Base-by-base conservation (phyloP, 2,329 filamentous ascomycete genomes). In the Aspergillus tamarii region DNA sequence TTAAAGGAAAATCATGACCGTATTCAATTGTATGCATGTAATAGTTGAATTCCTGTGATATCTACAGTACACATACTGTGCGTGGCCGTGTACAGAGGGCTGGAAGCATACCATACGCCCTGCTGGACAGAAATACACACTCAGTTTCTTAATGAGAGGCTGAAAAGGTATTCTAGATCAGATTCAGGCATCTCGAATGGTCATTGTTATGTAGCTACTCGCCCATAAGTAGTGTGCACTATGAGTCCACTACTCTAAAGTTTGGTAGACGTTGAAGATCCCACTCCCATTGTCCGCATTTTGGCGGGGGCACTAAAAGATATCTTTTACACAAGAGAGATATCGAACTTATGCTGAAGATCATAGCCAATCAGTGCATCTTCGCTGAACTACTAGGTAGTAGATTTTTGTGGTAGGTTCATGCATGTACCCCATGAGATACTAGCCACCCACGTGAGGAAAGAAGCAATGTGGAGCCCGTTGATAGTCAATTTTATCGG, bases 381-480 rank as follows among this genome's bases (percentile, higher is more conserved):
- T 19, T 30, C 26, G 14, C 8, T 50, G n/a, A n/a, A 14, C 9
- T 50, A 26, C n/a, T 26, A 48, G 45, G 11, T 6, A 53, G 11
- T 6, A 53, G 8, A 21, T 34, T 28, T n/a, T 41, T 19, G 19
- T 54, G 52, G 32, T 54, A 54, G 52, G 52, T 36, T 54, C 30
- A 54, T 36, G 52, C 30, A 54, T 21, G 19, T 21, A n/a, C 23
- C 23, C 52, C 52, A 50, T 36, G 9, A 50, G 43, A 48, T 36
- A 26, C 26, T 26, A 10, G 43, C 43, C 43, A 43, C 30, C 57
- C 57, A 59, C 57, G 57, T 59, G 45, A 59, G 57, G 57, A 39
- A 34, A 26, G 32, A 55, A 55, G 52, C 52, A 32, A 39, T 55
- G 57, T 59, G 57, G 57, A 59, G 43, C 32, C 52, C 52, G 32